Conservation (phyloP, 2,329 filamentous ascomycete species). For the Epichloe uncinata region DNA sequence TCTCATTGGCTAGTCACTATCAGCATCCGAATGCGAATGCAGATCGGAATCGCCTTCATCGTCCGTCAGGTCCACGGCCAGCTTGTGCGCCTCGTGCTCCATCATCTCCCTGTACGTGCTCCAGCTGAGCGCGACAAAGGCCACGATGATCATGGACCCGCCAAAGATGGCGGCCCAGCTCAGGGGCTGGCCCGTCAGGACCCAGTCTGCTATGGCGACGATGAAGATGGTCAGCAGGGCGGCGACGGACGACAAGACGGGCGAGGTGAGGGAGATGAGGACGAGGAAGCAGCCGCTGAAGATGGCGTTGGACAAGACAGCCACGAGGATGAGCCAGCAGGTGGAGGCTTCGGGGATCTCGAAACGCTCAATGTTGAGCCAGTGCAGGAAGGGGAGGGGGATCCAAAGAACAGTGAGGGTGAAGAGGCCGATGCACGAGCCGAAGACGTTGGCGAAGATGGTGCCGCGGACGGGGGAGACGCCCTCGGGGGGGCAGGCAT, state of each 20-base stretch:
- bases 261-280: conserved; percentile 82
- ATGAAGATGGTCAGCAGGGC: conserved; percentile 93
- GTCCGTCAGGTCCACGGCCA: conserved; percentile 30
- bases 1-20: neutral
- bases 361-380: conserved; percentile 67
- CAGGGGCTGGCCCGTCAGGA: conserved; percentile 65
- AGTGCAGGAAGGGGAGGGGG: conserved; percentile 72
- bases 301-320: conserved; percentile 73
- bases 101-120: conserved; percentile 92
- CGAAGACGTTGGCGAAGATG: conserved; percentile 90
- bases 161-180: conserved; percentile 64
- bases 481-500: conserved; percentile 85
- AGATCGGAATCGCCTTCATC: conserved; percentile 34
- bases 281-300: conserved; percentile 92
- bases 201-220: conserved; percentile 83
- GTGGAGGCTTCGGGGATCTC: conserved; percentile 66
- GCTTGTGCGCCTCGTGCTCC: conserved; percentile 58
- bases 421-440: conserved; percentile 73
- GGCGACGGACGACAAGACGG: conserved; percentile 84
- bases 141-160: conserved; percentile 75
- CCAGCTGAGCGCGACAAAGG: conserved; percentile 78
- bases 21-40: neutral
- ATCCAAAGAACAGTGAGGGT: conserved; percentile 85
- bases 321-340: conserved; percentile 66
- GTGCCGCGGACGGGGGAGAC: conserved; percentile 73